phyloP scores from a whole-genome alignment of 306 rosid genomes.

The Spatholobus suberectus region DNA sequence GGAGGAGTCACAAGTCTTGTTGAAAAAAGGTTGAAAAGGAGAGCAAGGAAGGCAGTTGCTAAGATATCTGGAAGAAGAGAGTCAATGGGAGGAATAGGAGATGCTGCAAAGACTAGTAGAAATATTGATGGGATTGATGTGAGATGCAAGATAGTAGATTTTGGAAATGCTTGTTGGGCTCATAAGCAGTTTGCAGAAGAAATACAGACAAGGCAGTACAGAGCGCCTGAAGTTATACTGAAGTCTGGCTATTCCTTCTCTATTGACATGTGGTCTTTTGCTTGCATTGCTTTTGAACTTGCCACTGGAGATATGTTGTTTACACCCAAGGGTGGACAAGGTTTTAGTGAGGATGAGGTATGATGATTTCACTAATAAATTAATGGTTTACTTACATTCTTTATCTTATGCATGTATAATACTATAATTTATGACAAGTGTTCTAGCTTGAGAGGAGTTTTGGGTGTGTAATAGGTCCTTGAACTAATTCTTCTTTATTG shows the following conservation, averaged over 20 bases:
- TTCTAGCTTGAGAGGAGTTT: slow-evolving; percentile 1
- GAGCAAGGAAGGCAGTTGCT: slow-evolving; percentile 92
- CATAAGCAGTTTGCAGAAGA: slow-evolving; percentile 75
- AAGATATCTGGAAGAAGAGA: slow-evolving; percentile 77
- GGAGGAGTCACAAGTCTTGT: slow-evolving; percentile 72
- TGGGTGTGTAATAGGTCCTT: neutral
- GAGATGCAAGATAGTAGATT: slow-evolving; percentile 95
- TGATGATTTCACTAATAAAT: slow-evolving; percentile 41
- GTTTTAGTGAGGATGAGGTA: slow-evolving; percentile 95
- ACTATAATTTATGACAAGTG: slow-evolving; percentile 6
- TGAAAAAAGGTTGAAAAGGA: slow-evolving; percentile 85
- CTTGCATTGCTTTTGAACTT: slow-evolving; percentile 92
- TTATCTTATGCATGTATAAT: slow-evolving; percentile 18
- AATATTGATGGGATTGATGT: slow-evolving; percentile 71
- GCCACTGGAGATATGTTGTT: slow-evolving; percentile 98
- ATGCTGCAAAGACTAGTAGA: slow-evolving; percentile 58
- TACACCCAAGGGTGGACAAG: slow-evolving; percentile 82
- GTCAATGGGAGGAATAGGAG: slow-evolving; percentile 74
- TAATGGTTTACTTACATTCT: slow-evolving; percentile 18
- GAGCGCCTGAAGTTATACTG: slow-evolving; percentile 95
- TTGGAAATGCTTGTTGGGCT: slow-evolving; percentile 95
- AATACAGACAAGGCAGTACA: slow-evolving; percentile 95
- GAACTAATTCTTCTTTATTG: neutral
- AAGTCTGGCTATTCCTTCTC: slow-evolving; percentile 84
- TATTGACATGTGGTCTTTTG: slow-evolving; percentile 96